These are phyloP conservation scores for Ceraceosorus bombacis DNA, from an alignment of 1,284 basidiomycete species.

Conservation along the genomic window DNA sequence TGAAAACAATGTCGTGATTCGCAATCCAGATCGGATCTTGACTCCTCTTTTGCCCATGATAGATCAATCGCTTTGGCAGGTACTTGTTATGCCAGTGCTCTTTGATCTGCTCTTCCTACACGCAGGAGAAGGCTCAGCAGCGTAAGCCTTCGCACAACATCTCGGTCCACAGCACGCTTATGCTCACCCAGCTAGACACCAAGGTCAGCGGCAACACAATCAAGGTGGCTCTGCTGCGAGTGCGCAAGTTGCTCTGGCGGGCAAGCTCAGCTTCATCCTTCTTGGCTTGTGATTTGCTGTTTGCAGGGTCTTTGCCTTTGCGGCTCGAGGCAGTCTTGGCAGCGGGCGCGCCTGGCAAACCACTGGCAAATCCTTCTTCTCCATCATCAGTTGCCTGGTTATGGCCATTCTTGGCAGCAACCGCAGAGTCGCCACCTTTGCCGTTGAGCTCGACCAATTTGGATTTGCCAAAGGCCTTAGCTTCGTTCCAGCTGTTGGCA, in stretches of 20 bases:
- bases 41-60: slow-evolving; percentile 84
- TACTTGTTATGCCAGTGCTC: slow-evolving; percentile 59
- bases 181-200: slow-evolving; percentile 73
- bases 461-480: slow-evolving; percentile 57
- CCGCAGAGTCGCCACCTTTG: not conserved
- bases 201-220: slow-evolving; percentile 94
- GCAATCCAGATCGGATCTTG: slow-evolving; percentile 76
- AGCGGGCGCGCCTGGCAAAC: slow-evolving; percentile 21
- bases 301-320: slow-evolving; percentile 50
- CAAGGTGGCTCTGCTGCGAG: slow-evolving; percentile 75
- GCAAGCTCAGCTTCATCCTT: slow-evolving; percentile 21
- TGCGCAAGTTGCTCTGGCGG: slow-evolving; percentile 33
- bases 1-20: slow-evolving; percentile 93
- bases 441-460: not conserved
- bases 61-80: slow-evolving; percentile 68
- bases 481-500: slow-evolving; percentile 69
- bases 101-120: slow-evolving; percentile 77
- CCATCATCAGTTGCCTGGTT: slow-evolving; percentile 8
- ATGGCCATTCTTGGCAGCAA: slow-evolving; percentile 1
- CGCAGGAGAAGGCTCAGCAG: not conserved
- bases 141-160: not conserved
- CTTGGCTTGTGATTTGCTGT: slow-evolving; percentile 18
- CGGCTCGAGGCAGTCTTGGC: slow-evolving; percentile 53
- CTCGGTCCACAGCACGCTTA: not conserved
- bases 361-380: slow-evolving; percentile 11